Conservation (phyloP, 2,329 filamentous ascomycete genomes). For the Cladobotryum mycophilum region DNA sequence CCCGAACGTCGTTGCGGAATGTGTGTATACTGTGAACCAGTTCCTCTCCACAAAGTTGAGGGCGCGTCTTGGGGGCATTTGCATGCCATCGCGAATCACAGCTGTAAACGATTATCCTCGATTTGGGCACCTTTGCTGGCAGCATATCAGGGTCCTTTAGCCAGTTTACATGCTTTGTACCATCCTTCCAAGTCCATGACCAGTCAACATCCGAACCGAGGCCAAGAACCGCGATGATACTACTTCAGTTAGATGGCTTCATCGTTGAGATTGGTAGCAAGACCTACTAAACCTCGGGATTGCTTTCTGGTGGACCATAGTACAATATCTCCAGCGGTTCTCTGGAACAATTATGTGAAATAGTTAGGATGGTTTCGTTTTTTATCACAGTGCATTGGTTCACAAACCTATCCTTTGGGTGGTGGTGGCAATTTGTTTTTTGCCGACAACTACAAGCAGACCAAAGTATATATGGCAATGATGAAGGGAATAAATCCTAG, state of each 20-base stretch:
- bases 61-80: slow-evolving; percentile 16
- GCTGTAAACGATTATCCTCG: slow-evolving; percentile 10
- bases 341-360: too few relatives aligned
- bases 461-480: too few relatives aligned
- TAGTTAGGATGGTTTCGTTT: too few relatives aligned
- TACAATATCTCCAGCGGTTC: too few relatives aligned
- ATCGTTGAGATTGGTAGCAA: too few relatives aligned
- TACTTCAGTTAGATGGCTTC: neutral
- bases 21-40: slow-evolving; percentile 12
- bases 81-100: slow-evolving; percentile 16
- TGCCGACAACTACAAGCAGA: too few relatives aligned
- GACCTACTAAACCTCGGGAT: too few relatives aligned
- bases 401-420: too few relatives aligned
- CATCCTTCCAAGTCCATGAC: slow-evolving; percentile 16
- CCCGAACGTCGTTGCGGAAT: slow-evolving; percentile 4
- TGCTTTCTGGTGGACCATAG: too few relatives aligned
- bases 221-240: slow-evolving; percentile 18
- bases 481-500: too few relatives aligned
- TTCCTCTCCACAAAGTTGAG: slow-evolving; percentile 16
- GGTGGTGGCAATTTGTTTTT: too few relatives aligned
- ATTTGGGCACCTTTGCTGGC: neutral
- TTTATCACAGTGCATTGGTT: too few relatives aligned
- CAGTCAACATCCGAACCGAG: slow-evolving; percentile 17
- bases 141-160: slow-evolving; percentile 14
- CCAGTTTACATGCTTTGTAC: slow-evolving; percentile 11